Evolutionary conservation across 192 early-diverging fungal genomes (phyloP), one percentile per base, ranked within the genome.

Genomic region (Chytriomyces hyalinus): DNA sequence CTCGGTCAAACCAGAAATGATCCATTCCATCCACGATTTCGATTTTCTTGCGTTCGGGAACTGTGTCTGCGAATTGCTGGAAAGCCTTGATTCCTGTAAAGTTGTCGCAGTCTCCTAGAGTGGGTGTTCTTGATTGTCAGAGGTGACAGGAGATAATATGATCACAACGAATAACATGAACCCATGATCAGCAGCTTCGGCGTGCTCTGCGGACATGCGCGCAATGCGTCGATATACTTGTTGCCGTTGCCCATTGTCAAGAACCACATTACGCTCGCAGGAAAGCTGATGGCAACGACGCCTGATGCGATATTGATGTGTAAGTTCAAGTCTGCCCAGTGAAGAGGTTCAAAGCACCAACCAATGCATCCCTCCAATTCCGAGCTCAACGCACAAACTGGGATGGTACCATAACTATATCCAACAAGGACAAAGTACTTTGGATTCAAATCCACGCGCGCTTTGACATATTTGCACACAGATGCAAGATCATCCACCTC

Each of bases 301-400:
- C 77, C 76, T 62, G 15, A 53, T 45, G 20, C 59, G 13, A 44
- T 50, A 36, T 28, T 71, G 8, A 71, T 22, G 5, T 60, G 26
- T 13, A 67, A n/a, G 17, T 36, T 36, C 36, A 36, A 36, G 36
- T 36, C 36, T 36, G 36, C 36, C 36, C 36, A 36, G 36, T 47
- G 15, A 13, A 67, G 47, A 28, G 3, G 47, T 20, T 63, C 48
- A 11, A 8, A 28, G 8, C 6, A 17, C 48, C 17, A 20, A 73
- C 62, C 65, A 50, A 76, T 67, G 47, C 77, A 78, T 44, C 69
- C 77, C 45, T 70, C 68, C 20, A 78, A 53, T 51, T 78, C 77
- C 20, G 45, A 63, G 7, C 36, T 22, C n/a, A 22, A 45, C 7
- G 69, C 60, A 15, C 47, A 9, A 10, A 60, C 26, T 11, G 59